Evolutionary conservation across 805 yeast species (phyloP).

Genomic region (Metschnikowia lachancei): DNA sequence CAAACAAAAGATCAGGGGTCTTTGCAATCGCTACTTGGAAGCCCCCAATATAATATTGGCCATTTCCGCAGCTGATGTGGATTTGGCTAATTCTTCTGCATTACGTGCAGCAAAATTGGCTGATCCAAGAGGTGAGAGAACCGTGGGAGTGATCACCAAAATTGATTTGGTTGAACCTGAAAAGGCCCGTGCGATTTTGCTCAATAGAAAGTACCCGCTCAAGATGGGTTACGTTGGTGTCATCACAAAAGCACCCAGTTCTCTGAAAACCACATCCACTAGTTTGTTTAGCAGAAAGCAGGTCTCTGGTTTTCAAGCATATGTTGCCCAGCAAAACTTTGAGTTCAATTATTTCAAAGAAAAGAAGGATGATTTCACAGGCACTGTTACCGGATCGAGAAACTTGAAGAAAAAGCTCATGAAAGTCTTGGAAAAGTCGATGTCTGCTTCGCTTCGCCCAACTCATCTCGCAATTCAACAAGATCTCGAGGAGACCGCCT

Average conservation of each 20-base stretch:
- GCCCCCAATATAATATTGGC: constrained; percentile 94
- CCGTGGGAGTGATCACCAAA: constrained; percentile 94
- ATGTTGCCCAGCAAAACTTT: constrained; percentile 63
- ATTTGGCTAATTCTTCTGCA: constrained; percentile 93
- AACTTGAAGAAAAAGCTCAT: constrained; percentile 75
- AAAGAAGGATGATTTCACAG: constrained; percentile 55
- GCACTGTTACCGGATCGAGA: constrained; percentile 74
- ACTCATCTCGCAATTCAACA: constrained; percentile 81
- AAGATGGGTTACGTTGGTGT: constrained; percentile 98
- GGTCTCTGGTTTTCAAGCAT: constrained; percentile 56
- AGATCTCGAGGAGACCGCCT: constrained; percentile 90
- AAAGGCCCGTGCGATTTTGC: constrained; percentile 62
- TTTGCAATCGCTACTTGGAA: constrained; percentile 83
- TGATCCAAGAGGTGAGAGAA: constrained; percentile 93
- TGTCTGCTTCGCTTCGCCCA: constrained; percentile 86
- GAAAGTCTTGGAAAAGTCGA: constrained; percentile 81
- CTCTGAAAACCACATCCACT: constrained; percentile 24
- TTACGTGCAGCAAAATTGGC: constrained; percentile 82
- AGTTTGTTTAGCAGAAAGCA: constrained; percentile 48
- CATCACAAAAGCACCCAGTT: constrained; percentile 73
- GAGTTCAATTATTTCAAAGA: constrained; percentile 57
- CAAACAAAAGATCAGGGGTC: constrained; percentile 69
- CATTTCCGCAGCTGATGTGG: constrained; percentile 97
- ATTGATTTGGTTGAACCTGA: constrained; percentile 83
- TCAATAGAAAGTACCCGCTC: constrained; percentile 82